Base-by-base conservation (phyloP, 2,329 filamentous ascomycete species). In the Intubia oerlemansii region DNA sequence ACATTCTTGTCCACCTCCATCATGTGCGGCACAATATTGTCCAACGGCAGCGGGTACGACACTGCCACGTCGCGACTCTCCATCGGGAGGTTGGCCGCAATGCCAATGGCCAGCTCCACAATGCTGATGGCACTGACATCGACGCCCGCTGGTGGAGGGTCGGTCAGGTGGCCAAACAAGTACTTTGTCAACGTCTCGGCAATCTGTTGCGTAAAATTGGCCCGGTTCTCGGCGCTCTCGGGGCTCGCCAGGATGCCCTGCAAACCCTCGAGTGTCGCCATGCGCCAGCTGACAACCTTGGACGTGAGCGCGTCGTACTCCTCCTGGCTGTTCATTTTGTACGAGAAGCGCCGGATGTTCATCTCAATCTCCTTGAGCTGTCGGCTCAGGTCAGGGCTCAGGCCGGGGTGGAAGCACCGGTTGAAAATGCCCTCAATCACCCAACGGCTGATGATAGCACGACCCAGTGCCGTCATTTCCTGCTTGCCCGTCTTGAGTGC, bases 401-500 rank as follows among this genome's bases (percentile, higher is more conserved):
- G 61, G 8, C 74, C 74, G 0, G 88, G 88, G 44, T 98, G 88
- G 53, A 98, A 95, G 50, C 77, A 84, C 30, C 74, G 73, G 47
- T 90, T 73, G 47, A 95, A 91, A 24, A 95, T 66, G 44, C 91
- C 80, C 26, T 92, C 80, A 15, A 85, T 72, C 5, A 98, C 55
- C 81, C 85, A 98, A 34, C 73, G 68, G 17, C 78, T 78, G 40
- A 98, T 82, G 38, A 84, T 70, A 10, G 85, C 82, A 30, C 85
- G 70, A 11, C 88, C 88, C 15, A 91, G 76, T 5, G 84, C 84
- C 6, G 82, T 95, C 88, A 98, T 98, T 50, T 98, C 88, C 48
- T 93, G 84, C 45, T 84, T 91, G 35, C 84, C 88, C 8, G 75
- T 81, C 41, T 73, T 67, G 30, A 90, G 61, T 1, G 82, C 85